phyloP scores from a whole-genome alignment of 768 basidiomycete genomes.

The Mycena crocata region DNA sequence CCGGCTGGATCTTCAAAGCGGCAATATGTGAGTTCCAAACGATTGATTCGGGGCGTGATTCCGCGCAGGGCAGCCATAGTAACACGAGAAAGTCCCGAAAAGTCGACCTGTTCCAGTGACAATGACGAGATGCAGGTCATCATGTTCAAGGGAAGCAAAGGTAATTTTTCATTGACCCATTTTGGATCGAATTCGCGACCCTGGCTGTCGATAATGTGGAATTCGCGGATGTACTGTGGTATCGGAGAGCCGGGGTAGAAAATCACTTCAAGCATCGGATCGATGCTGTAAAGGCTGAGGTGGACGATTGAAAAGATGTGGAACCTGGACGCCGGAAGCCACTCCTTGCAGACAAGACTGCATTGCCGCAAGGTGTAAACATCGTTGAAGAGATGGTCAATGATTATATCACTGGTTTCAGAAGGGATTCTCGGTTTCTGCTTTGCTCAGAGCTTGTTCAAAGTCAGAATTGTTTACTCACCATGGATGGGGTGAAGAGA shows the following conservation, averaged over 20 bases:
- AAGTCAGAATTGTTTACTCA: background rate
- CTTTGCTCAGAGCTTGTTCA: background rate
- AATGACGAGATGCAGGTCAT: constrained; percentile 12
- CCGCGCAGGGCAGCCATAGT: constrained; percentile 7
- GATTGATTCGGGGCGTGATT: constrained; percentile 3
- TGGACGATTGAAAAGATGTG: constrained; percentile 31
- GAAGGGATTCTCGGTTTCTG: constrained; percentile 11
- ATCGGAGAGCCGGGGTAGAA: constrained; percentile 17
- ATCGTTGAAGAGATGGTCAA: constrained; percentile 35
- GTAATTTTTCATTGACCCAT: constrained; percentile 14
- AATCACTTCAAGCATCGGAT: constrained; percentile 13
- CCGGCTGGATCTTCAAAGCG: background rate
- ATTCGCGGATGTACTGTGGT: constrained; percentile 18
- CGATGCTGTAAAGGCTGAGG: constrained; percentile 22
- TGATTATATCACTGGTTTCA: constrained; percentile 26
- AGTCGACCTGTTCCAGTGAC: constrained; percentile 13
- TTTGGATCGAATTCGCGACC: constrained; percentile 13
- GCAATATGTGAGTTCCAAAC: constrained; percentile 13
- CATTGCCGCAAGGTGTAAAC: constrained; percentile 16
- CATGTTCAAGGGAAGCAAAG: background rate
- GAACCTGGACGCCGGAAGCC: constrained; percentile 25
- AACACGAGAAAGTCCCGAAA: constrained; percentile 8
- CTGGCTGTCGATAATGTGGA: constrained; percentile 17
- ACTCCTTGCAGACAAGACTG: constrained; percentile 26
- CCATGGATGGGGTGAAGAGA: no score